Evolutionary conservation across 805 yeast genomes (phyloP).

Genomic region (Myxozyma nipponensis): DNA sequence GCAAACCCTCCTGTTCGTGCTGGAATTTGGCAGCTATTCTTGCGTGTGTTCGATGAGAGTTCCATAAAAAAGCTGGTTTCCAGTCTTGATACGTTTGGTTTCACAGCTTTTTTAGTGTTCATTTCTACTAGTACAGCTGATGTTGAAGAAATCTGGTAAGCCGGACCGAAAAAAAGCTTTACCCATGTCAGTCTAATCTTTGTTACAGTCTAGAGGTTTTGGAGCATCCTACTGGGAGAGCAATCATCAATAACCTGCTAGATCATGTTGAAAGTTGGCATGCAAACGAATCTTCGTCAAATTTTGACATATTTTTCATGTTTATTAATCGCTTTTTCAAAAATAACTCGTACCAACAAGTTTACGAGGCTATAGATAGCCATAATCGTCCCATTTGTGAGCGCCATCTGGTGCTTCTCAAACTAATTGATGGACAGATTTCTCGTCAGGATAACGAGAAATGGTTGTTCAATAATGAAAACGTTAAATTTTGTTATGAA

Average conservation of each 20-base stretch:
- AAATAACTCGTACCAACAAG: background rate
- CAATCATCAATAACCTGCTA: background rate
- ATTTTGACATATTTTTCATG: slow-evolving; percentile 17
- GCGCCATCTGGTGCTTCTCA: slow-evolving; percentile 10
- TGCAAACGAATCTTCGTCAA: slow-evolving; percentile 2
- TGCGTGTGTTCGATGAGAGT: background rate
- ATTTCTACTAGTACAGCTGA: background rate
- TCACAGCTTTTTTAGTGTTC: background rate
- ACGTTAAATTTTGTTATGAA: slow-evolving; percentile 5
- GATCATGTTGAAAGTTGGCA: slow-evolving; percentile 11
- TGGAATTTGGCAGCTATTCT: background rate
- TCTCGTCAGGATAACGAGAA: slow-evolving; percentile 1
- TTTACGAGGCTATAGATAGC: background rate
- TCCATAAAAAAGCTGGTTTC: background rate
- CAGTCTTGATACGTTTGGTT: background rate
- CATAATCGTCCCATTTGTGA: background rate
- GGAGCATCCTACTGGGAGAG: background rate
- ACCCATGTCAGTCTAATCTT: no score
- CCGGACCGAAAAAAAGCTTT: no score
- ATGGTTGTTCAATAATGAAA: background rate
- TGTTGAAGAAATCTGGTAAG: background rate
- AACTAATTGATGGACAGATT: slow-evolving; percentile 19
- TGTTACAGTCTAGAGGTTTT: background rate
- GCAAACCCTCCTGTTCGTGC: background rate
- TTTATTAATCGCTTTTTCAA: slow-evolving; percentile 5